These are phyloP conservation scores for Anastatica hierochuntica DNA, from an alignment of 345 rosid species.

Conservation along the genomic window DNA sequence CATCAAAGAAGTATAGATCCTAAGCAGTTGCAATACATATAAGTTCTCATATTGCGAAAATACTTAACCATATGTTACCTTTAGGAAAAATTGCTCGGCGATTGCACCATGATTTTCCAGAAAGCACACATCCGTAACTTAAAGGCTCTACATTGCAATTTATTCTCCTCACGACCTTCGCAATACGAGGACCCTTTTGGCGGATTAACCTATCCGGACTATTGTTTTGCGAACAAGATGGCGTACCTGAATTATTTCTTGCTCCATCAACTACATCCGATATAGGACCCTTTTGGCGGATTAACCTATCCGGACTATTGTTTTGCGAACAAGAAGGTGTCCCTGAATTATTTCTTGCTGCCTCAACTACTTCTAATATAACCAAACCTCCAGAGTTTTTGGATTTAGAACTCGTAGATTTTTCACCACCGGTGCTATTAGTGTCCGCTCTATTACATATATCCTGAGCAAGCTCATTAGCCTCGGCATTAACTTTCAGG, in stretches of 20 bases:
- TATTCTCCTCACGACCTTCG: slow-evolving; percentile 94
- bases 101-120: slow-evolving; percentile 83
- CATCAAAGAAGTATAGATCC: slow-evolving; percentile 22
- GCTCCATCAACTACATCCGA: slow-evolving; percentile 32
- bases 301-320: slow-evolving; percentile 53
- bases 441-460: slow-evolving; percentile 21
- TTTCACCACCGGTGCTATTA: slow-evolving; percentile 18
- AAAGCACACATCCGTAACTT: slow-evolving; percentile 62
- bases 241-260: slow-evolving; percentile 34
- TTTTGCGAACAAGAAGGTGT: slow-evolving; percentile 51
- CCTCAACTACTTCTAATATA: slow-evolving; percentile 32
- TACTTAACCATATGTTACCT: slow-evolving; percentile 36
- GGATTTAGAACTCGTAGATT: slow-evolving; percentile 28
- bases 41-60: neutral
- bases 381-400: slow-evolving; percentile 38
- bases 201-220: slow-evolving; percentile 54
- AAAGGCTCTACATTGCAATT: slow-evolving; percentile 85
- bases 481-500: slow-evolving; percentile 27
- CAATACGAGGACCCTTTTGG: slow-evolving; percentile 95
- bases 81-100: slow-evolving; percentile 80
- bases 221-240: slow-evolving; percentile 59
- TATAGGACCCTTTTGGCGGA: slow-evolving; percentile 85
- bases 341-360: slow-evolving; percentile 30
- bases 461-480: slow-evolving; percentile 27
- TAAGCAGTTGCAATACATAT: slow-evolving; percentile 7